Conservation (phyloP, 495 filamentous ascomycete species). For the Coniosporium apollinis region DNA sequence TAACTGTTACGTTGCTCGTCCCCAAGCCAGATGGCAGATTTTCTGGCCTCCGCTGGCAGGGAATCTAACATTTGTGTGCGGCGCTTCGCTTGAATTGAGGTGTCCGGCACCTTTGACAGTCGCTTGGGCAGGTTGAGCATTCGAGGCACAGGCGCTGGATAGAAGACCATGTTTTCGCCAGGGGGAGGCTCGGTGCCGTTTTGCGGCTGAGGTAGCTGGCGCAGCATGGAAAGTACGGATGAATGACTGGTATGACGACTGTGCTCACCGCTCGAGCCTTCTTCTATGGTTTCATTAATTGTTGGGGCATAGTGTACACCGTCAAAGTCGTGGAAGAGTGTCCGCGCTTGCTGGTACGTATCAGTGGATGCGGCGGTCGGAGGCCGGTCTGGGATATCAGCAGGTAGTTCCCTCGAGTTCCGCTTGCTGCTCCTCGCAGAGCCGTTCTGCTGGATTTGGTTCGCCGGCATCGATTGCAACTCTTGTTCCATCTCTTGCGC, state of each 20-base stretch:
- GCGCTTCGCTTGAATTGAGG: slow-evolving; percentile 45
- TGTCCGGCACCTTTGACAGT: slow-evolving; percentile 55
- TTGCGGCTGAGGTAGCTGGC: slow-evolving; percentile 31
- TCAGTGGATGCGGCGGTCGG: slow-evolving; percentile 42
- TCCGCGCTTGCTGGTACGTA: slow-evolving; percentile 48
- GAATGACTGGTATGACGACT: slow-evolving; percentile 9
- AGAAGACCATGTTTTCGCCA: slow-evolving; percentile 73
- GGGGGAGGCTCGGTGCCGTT: slow-evolving; percentile 46
- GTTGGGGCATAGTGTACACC: slow-evolving; percentile 63
- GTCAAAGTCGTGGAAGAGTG: slow-evolving; percentile 80
- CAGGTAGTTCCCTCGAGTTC: slow-evolving; percentile 1
- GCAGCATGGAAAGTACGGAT: slow-evolving; percentile 17
- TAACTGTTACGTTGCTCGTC: slow-evolving; percentile 5
- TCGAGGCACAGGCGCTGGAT: slow-evolving; percentile 84
- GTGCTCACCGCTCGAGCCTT: slow-evolving; percentile 20
- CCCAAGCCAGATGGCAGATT: slow-evolving; percentile 31
- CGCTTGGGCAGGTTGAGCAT: slow-evolving; percentile 86
- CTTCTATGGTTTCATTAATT: slow-evolving; percentile 15
- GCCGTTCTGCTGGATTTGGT: too few relatives aligned
- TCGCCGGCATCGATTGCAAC: slow-evolving; percentile 4
- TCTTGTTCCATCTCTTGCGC: slow-evolving; percentile 12
- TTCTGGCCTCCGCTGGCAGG: slow-evolving; percentile 27
- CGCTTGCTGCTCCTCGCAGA: too few relatives aligned
- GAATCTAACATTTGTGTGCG: slow-evolving; percentile 33
- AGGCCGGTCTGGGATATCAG: slow-evolving; percentile 21